A percentile compares a stretch with the other conserved stretches of the same genome.
Evolutionary conservation across 768 basidiomycete species (phyloP).

Genomic region (Lentinula boryana): DNA sequence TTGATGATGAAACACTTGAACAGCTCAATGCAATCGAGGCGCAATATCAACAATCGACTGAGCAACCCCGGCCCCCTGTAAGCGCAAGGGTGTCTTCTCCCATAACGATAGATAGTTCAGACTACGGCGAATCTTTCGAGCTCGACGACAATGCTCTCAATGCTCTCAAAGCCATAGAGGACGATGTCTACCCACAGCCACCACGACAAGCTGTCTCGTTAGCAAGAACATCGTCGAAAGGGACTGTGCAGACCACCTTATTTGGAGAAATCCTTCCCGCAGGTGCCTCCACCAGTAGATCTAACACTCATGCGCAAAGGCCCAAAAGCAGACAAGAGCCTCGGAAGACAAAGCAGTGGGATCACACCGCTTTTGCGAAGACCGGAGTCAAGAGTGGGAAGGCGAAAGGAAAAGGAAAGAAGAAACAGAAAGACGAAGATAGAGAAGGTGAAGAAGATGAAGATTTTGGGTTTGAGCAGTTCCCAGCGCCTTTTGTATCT

Average conservation of each 20-base stretch:
- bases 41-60: slow-evolving; percentile 27
- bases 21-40: slow-evolving; percentile 73
- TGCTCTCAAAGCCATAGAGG: slow-evolving; percentile 46
- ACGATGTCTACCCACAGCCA: slow-evolving; percentile 38
- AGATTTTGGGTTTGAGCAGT: slow-evolving; percentile 70
- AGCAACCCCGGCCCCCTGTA: slow-evolving; percentile 7
- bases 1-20: slow-evolving; percentile 52
- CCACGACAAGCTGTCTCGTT: slow-evolving; percentile 33
- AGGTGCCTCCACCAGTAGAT: slow-evolving; percentile 24
- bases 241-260: slow-evolving; percentile 58
- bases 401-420: slow-evolving; percentile 48
- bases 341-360: slow-evolving; percentile 81
- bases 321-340: slow-evolving; percentile 22
- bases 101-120: slow-evolving; percentile 8
- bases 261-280: slow-evolving; percentile 51
- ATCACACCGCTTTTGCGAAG: slow-evolving; percentile 83
- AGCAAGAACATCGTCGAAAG: slow-evolving; percentile 24
- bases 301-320: slow-evolving; percentile 30
- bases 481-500: slow-evolving; percentile 72
- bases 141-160: slow-evolving; percentile 55
- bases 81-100: slow-evolving; percentile 13
- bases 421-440: slow-evolving; percentile 25
- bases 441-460: slow-evolving; percentile 57
- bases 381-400: slow-evolving; percentile 58
- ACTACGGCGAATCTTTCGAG: slow-evolving; percentile 37